These are phyloP conservation scores for Barbarea vulgaris DNA, from an alignment of 345 rosid genomes.

Conservation along the genomic window DNA sequence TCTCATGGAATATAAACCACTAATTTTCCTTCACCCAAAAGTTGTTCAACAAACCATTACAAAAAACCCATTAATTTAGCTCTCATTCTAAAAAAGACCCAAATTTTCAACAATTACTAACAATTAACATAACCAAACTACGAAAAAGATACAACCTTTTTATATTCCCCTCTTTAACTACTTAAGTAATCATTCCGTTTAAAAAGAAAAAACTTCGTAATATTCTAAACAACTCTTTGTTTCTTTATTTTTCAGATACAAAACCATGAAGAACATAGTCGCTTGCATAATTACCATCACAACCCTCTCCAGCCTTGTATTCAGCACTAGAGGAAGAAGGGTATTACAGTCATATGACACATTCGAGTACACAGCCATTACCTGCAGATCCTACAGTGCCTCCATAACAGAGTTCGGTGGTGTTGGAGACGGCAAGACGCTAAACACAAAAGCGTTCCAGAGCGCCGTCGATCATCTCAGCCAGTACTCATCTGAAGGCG, in stretches of 20 bases:
- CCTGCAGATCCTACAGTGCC: conserved; percentile 78
- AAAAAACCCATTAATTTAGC: neutral
- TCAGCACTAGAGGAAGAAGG: neutral
- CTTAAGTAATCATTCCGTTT: neutral
- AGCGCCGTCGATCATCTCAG: conserved; percentile 63
- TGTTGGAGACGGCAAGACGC: conserved; percentile 76
- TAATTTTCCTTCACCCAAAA: neutral
- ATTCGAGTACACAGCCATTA: conserved; percentile 71
- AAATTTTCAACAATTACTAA: conserved; percentile 11
- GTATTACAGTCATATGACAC: conserved; percentile 34
- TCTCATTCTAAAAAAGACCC: neutral
- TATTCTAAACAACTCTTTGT: neutral
- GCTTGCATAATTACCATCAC: conserved; percentile 17
- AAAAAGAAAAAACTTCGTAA: neutral
- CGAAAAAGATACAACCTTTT: neutral
- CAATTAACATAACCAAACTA: conserved; percentile 24
- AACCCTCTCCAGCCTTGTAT: conserved; percentile 3
- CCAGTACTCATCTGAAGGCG: conserved; percentile 59
- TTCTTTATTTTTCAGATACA: conserved; percentile 1
- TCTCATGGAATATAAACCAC: neutral
- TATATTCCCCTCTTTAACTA: neutral
- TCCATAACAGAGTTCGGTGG: conserved; percentile 88
- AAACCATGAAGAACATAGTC: conserved; percentile 37
- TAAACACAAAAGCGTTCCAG: conserved; percentile 82
- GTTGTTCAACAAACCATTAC: conserved; percentile 15